phyloP scores from a whole-genome alignment of 2,329 filamentous ascomycete genomes.

The Penicillium sp. region DNA sequence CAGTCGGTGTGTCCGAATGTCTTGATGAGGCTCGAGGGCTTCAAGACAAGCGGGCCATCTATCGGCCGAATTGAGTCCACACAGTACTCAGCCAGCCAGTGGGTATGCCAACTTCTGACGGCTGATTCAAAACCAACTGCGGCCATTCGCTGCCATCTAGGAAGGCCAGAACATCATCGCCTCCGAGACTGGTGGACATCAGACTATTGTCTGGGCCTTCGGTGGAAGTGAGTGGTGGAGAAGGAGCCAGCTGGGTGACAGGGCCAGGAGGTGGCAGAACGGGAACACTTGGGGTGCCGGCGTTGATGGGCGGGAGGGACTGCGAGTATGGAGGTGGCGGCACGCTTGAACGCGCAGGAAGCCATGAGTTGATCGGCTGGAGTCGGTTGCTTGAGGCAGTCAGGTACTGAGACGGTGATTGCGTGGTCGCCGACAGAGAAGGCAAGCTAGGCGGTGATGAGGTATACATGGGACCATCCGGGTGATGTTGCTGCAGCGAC shows the following conservation, averaged over 20 bases:
- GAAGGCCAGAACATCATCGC: conserved; percentile 37
- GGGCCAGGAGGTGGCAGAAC: conserved; percentile 35
- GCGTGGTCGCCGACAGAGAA: conserved; percentile 25
- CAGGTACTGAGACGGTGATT: conserved; percentile 27
- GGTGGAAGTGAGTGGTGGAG: conserved; percentile 30
- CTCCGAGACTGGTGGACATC: conserved; percentile 32
- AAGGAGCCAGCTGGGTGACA: conserved; percentile 26
- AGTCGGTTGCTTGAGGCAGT: conserved; percentile 30
- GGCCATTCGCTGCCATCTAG: conserved; percentile 34
- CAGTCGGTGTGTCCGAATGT: not conserved
- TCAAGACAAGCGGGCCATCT: conserved; percentile 4
- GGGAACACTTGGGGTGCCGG: conserved; percentile 26
- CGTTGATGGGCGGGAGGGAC: conserved; percentile 36
- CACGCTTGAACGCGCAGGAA: conserved; percentile 28
- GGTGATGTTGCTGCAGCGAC: conserved; percentile 33
- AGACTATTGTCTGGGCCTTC: conserved; percentile 22
- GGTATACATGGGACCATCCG: conserved; percentile 27
- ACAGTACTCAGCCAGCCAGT: conserved; percentile 35
- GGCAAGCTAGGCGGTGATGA: conserved; percentile 32
- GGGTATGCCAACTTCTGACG: conserved; percentile 30
- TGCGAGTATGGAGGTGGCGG: conserved; percentile 35
- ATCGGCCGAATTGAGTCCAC: conserved; percentile 32
- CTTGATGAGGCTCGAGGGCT: too few species aligned
- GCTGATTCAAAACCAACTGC: conserved; percentile 23
- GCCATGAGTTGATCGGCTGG: conserved; percentile 39